Evolutionary conservation across 1,284 basidiomycete species (phyloP), one percentile per base, ranked within the genome.

Genomic region (Melampsora abietis-canadensis): DNA sequence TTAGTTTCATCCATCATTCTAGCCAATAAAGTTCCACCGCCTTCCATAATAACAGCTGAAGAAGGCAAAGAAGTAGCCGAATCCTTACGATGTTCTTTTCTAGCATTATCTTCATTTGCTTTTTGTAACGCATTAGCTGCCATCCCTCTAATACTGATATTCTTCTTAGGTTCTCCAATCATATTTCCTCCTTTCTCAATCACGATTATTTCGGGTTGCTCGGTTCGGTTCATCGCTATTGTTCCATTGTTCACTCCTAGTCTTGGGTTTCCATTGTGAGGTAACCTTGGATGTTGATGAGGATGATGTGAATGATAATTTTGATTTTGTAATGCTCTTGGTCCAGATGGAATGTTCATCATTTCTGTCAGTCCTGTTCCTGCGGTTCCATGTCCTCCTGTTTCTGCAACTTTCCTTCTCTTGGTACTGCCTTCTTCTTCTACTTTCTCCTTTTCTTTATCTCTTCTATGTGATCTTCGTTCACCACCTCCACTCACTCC

Each of bases 61-160:
- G 48, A 62, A 57, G n/a, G 17, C 0, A 7, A 10, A 17, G 51
- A 31, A 3, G 51, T 40, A 37, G 47, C 48, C 15, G 62, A 54
- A 27, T 44, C 57, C 7, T 73, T 62, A 40, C 62, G 51, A 44
- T 54, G 44, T 44, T 73, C 69, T 64, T 73, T 73, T 57, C 62
- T 51, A 19, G 69, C 69, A 51, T 73, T 73, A 47, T 73, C 69
- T 40, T 73, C 62, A 37, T 73, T 73, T 21, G 69, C 69, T 65
- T 73, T 73, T 54, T 73, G 69, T 15, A 73, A 47, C 19, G 69
- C 69, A 65, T 64, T 65, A 31, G 69, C 69, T 30, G 69, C 69
- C 67, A 68, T 68, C 15, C 68, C 68, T 70, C 60, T 63, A 54
- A 70, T 70, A 47, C 68, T 70, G 24, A 70, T 40, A 21, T 70